Conservation (phyloP, 495 filamentous ascomycete genomes). For the Penicillium longicatenatum region DNA sequence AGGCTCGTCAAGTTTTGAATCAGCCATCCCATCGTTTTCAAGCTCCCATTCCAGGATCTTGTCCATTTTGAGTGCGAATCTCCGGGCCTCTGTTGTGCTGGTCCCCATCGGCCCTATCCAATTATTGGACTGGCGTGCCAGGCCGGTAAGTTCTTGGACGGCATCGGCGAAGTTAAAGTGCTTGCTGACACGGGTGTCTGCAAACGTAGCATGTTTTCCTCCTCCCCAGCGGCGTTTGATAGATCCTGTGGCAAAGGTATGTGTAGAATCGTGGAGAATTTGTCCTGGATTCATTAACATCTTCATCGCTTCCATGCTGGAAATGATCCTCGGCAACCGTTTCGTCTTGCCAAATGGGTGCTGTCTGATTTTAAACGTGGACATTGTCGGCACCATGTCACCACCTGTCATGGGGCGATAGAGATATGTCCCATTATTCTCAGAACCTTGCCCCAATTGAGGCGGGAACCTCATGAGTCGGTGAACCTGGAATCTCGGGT, state of each 20-base stretch:
- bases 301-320: slow-evolving; percentile 33
- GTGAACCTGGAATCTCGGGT: slow-evolving; percentile 17
- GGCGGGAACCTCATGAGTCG: slow-evolving; percentile 39
- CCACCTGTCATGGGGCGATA: neutral
- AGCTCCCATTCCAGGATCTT: slow-evolving; percentile 43
- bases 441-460: slow-evolving; percentile 3
- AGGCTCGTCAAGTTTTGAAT: slow-evolving; percentile 20
- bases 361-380: neutral
- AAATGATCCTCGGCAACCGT: slow-evolving; percentile 19
- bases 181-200: neutral
- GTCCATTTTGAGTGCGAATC: slow-evolving; percentile 30
- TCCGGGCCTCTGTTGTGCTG: slow-evolving; percentile 8
- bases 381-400: neutral
- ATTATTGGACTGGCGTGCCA: slow-evolving; percentile 14
- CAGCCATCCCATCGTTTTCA: slow-evolving; percentile 34
- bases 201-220: neutral
- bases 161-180: neutral
- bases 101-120: neutral
- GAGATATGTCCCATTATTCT: neutral
- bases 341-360: neutral
- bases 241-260: slow-evolving; percentile 47
- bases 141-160: neutral
- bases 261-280: slow-evolving; percentile 38
- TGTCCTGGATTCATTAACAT: slow-evolving; percentile 52
- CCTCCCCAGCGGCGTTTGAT: neutral